Evolutionary conservation across 2,329 filamentous ascomycete species (phyloP).

Genomic region (Penicillium hordei): DNA sequence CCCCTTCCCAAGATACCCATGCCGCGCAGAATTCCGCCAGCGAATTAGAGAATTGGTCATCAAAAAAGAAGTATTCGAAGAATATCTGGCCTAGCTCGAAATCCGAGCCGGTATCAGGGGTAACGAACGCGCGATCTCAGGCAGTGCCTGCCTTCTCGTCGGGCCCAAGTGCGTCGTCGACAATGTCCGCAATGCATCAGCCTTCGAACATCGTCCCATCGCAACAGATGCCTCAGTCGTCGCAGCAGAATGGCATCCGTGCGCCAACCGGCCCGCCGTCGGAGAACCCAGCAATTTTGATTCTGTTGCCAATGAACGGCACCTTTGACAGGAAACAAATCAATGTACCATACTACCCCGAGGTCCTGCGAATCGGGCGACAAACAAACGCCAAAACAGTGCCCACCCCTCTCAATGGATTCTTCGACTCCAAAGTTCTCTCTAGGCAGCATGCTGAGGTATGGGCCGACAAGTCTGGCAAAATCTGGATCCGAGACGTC

Average conservation of each 20-base stretch:
- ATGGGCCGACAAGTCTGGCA: constrained; percentile 80
- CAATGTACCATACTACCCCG: constrained; percentile 86
- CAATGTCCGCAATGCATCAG: constrained; percentile 64
- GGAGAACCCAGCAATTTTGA: constrained; percentile 74
- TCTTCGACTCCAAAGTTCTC: constrained; percentile 96
- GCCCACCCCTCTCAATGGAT: constrained; percentile 87
- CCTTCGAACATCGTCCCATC: constrained; percentile 64
- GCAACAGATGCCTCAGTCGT: constrained; percentile 66
- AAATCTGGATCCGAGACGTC: constrained; percentile 94
- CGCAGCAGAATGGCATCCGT: constrained; percentile 59
- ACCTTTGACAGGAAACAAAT: constrained; percentile 98
- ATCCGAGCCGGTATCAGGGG: constrained; percentile 63
- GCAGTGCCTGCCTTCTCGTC: constrained; percentile 59
- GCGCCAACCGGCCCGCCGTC: constrained; percentile 45
- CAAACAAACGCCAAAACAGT: constrained; percentile 97
- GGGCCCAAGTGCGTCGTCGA: constrained; percentile 59
- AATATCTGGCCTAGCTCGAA: constrained; percentile 67
- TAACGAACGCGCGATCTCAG: constrained; percentile 62
- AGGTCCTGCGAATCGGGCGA: constrained; percentile 88
- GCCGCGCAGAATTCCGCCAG: constrained; percentile 37
- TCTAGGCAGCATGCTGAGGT: constrained; percentile 96
- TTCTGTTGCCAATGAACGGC: constrained; percentile 85
- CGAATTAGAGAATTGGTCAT: constrained; percentile 42
- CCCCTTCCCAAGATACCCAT: constrained; percentile 37
- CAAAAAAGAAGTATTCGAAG: constrained; percentile 49